Evolutionary conservation across 352 stramenopile genomes (phyloP), one percentile per base, ranked within the genome.

Genomic region (Pythium monospermum): DNA sequence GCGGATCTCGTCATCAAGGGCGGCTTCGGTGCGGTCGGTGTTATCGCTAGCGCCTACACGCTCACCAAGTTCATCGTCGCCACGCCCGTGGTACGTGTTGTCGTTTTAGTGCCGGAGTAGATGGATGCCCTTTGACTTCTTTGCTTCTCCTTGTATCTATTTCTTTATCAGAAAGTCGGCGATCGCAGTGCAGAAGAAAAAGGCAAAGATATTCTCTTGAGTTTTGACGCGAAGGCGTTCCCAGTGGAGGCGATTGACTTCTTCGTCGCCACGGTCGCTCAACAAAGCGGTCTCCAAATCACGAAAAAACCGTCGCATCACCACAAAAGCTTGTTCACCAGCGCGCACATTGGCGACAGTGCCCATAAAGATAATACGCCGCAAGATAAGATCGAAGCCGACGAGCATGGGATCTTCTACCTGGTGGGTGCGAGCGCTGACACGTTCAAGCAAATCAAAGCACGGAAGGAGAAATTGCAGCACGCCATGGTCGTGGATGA

Each of bases 51-150:
- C 44, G 78, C 76, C 50, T 76, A 76, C 60, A 84, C 76, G 65
- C 71, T 92, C 36, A 77, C 74, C 59, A 90, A 88, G 69, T 92
- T 90, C 67, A 85, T 92, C 47, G 51, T 82, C 39, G 69, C 72
- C 19, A 87, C 80, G 27, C 69, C 76, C 7, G 71, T 90, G 74
- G 78, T 89, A 44, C 32, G 61, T 73, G 31, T 49, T n/a, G n/a
- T n/a, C n/a, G n/a, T n/a, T n/a, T n/a, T n/a, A n/a, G n/a, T n/a
- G n/a, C n/a, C n/a, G n/a, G n/a, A n/a, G n/a, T n/a, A n/a, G n/a
- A n/a, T n/a, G n/a, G n/a, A n/a, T n/a, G n/a, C n/a, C n/a, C n/a
- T n/a, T n/a, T n/a, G n/a, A n/a, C n/a, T n/a, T n/a, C n/a, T n/a
- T n/a, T n/a, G n/a, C 32, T 27, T 32, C 5, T 59, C 1, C 31